Percentiles rank a stretch among this genome's conserved stretches.
Conservation (phyloP, 164 flowering plant genomes). For the Liquidambar formosana region DNA sequence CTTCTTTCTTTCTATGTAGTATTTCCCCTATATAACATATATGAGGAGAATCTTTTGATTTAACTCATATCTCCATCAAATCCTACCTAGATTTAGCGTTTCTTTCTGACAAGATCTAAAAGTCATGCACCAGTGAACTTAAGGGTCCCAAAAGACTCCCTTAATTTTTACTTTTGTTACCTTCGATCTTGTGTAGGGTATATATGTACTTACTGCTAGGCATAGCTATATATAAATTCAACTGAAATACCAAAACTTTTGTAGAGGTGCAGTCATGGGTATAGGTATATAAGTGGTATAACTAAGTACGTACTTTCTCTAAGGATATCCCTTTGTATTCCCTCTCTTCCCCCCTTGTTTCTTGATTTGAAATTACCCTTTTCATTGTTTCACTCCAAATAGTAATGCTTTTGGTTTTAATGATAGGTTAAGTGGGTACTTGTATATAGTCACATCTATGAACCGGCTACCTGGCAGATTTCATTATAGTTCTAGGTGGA, state of each 20-base stretch:
- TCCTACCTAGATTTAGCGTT: not conserved
- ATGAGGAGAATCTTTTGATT: not conserved
- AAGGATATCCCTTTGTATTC: not conserved
- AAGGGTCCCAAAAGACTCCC: not conserved
- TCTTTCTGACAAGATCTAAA: not conserved
- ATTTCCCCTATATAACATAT: not conserved
- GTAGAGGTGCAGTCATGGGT: not conserved
- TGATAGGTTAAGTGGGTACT: too few relatives aligned
- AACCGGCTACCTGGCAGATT: too few relatives aligned
- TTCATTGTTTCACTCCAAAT: too few relatives aligned
- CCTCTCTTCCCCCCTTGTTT: not conserved
- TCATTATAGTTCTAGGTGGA: too few relatives aligned
- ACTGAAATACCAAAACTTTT: not conserved
- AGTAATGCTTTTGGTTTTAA: too few relatives aligned
- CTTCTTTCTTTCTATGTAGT: not conserved
- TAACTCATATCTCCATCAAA: not conserved
- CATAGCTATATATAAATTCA: too few relatives aligned
- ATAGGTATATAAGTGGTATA: not conserved
- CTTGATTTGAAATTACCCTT: not conserved
- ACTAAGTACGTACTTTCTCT: not conserved
- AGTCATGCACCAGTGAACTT: not conserved
- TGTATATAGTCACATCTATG: too few relatives aligned
- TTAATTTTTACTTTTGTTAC: not conserved
- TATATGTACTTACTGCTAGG: too few relatives aligned
- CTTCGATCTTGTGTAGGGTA: too few relatives aligned